These are phyloP conservation scores for Mycena chlorophos DNA, from an alignment of 768 basidiomycete species.

Conservation along the genomic window DNA sequence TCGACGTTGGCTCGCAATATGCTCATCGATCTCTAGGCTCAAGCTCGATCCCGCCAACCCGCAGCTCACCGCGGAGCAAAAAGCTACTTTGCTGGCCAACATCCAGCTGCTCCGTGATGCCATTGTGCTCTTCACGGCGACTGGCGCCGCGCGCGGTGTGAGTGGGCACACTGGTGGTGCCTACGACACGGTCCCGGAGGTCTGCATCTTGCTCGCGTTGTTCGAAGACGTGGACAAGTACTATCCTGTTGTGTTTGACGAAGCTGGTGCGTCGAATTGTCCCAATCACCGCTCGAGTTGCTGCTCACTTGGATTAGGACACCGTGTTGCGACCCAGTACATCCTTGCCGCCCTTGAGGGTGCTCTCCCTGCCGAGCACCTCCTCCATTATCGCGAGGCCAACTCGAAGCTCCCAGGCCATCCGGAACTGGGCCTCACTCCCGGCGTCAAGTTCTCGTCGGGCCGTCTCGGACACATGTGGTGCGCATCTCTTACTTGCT, in stretches of 20 bases:
- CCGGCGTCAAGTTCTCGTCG: conserved; percentile 92
- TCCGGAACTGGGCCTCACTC: conserved; percentile 85
- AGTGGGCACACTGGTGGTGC: conserved; percentile 83
- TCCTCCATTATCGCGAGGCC: conserved; percentile 83
- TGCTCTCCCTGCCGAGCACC: conserved; percentile 66
- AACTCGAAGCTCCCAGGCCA: conserved; percentile 87
- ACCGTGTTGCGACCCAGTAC: conserved; percentile 90
- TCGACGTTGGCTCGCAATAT: not conserved
- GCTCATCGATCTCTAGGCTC: conserved; percentile 45
- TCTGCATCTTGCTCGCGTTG: conserved; percentile 73
- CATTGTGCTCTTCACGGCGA: conserved; percentile 84
- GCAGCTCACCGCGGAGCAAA: conserved; percentile 64
- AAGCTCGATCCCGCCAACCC: conserved; percentile 70
- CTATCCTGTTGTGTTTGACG: conserved; percentile 73
- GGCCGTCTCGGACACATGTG: conserved; percentile 93
- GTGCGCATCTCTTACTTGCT: conserved; percentile 34
- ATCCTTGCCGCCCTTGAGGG: conserved; percentile 79
- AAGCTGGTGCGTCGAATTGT: conserved; percentile 60
- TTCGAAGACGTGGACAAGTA: conserved; percentile 67
- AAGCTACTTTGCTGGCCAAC: conserved; percentile 58
- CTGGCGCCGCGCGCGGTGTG: conserved; percentile 82
- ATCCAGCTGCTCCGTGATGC: conserved; percentile 82
- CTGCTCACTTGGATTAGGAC: conserved; percentile 53
- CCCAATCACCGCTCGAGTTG: not conserved
- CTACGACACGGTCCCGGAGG: conserved; percentile 81